Base-by-base conservation (phyloP, 306 rosid genomes). In the Inga oerstediana region DNA sequence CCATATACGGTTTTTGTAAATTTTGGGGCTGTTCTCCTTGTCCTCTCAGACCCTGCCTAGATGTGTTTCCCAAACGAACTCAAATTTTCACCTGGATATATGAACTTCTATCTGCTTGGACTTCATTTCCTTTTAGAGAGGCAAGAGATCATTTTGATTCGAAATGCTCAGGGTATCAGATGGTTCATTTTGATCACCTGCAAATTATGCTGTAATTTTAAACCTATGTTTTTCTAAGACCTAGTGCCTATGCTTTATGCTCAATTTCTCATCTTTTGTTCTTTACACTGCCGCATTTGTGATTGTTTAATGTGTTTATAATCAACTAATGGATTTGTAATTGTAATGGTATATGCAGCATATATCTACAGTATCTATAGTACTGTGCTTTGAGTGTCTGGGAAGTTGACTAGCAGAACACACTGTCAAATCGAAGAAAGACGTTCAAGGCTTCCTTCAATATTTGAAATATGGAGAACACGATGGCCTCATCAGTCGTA, bases 401-500 rank as follows among this genome's bases (percentile, higher is more conserved):
- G 67, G 49, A 81, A 44, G 70, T 85, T 46, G 43, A 74, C n/a
- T 39, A 51, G 44, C 41, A 16, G 34, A 37, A 54, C 72, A 39
- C 71, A 78, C 68, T 45, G n/a, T 44, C 16, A 13, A 48, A 75
- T 85, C 80, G 66, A 43, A 78, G 82, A 85, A 78, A 85, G 73
- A 64, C 59, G 79, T 70, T 72, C 86, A 88, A 88, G 76, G 85
- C 65, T 81, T 84, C 56, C 20, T 32, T 84, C 79, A 8, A 11
- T 37, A 67, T 56, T 75, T 73, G 85, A 39, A 80, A 78, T 84
- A 83, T 72, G n/a, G 35, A 74, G 81, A 81, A 69, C 74, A 80
- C 46, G 84, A 91, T 92, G 98, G 89, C 87, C 76, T 86, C 93
- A 15, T 48, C 77, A 78, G 79, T 92, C 74, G 19, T 87, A 82